Percentiles rank a stretch among this genome's conserved stretches.
These are phyloP conservation scores for Pyrrhoderma lamaoense DNA, from an alignment of 1,284 basidiomycete genomes.

Conservation along the genomic window DNA sequence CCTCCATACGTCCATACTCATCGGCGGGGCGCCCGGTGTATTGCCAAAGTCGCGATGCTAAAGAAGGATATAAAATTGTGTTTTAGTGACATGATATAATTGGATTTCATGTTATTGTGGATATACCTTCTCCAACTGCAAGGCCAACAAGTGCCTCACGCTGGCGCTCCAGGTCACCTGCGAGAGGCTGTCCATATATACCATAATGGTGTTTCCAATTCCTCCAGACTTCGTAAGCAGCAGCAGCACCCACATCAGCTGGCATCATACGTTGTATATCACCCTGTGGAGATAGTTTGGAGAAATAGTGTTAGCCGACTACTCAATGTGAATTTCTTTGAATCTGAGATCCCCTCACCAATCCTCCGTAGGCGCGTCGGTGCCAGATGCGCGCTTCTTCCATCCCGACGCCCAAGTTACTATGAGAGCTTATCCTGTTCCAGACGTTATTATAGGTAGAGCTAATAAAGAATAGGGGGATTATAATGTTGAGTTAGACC, in stretches of 20 bases:
- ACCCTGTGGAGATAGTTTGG: constrained; percentile 29
- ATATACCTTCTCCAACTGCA: constrained; percentile 55
- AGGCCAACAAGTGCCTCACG: constrained; percentile 54
- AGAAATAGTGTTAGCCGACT: not conserved
- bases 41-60: constrained; percentile 39
- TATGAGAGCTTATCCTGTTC: constrained; percentile 39
- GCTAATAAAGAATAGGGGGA: constrained; percentile 26
- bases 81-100: not conserved
- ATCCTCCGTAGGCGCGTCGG: constrained; percentile 47
- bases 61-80: not conserved
- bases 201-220: constrained; percentile 49
- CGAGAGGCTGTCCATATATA: constrained; percentile 43
- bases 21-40: constrained; percentile 37
- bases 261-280: constrained; percentile 41
- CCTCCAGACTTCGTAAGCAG: constrained; percentile 64
- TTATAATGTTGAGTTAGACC: constrained; percentile 18
- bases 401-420: constrained; percentile 39
- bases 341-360: constrained; percentile 30
- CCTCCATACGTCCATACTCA: constrained; percentile 36
- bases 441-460: constrained; percentile 51
- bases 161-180: constrained; percentile 45
- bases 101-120: not conserved
- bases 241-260: constrained; percentile 53
- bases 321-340: not conserved
- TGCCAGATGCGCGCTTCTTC: constrained; percentile 54